Percentiles rank a stretch among this genome's conserved stretches.
phyloP scores from a whole-genome alignment of 306 rosid species.

The Amphicarpaea edgeworthii region DNA sequence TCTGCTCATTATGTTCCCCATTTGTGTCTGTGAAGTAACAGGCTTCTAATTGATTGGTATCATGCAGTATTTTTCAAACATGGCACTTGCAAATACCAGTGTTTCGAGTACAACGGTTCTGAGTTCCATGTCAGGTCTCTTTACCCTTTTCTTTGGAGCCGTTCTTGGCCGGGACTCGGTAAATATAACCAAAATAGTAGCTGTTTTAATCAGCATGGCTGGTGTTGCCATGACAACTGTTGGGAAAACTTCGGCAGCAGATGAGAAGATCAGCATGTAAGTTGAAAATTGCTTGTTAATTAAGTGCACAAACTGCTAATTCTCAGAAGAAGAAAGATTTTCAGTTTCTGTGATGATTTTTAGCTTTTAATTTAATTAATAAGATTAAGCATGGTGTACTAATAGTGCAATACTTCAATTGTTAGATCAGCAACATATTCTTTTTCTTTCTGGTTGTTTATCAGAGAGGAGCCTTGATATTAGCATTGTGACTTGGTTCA shows the following conservation, averaged over 20 bases:
- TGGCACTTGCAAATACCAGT: conserved; percentile 79
- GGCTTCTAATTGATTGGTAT: conserved; percentile 38
- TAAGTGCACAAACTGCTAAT: too few relatives aligned
- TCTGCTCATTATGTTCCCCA: conserved; percentile 10
- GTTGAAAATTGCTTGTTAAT: conserved; percentile 43
- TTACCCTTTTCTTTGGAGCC: conserved; percentile 77
- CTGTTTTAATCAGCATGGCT: conserved; percentile 72
- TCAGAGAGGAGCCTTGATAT: background rate
- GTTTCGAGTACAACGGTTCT: conserved; percentile 76
- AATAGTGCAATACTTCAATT: background rate
- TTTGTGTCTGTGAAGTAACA: background rate
- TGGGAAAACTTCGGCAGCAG: conserved; percentile 75
- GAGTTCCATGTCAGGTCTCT: conserved; percentile 73
- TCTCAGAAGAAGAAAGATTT: too few relatives aligned
- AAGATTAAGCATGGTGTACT: background rate
- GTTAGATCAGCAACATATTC: background rate
- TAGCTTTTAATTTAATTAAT: background rate
- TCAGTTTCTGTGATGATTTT: background rate
- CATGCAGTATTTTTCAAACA: conserved; percentile 70
- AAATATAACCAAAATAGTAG: conserved; percentile 57
- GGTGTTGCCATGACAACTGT: conserved; percentile 76
- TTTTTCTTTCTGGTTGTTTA: background rate
- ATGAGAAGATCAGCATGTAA: conserved; percentile 53
- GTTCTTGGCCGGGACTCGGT: conserved; percentile 69
- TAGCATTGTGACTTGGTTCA: too few relatives aligned